Evolutionary conservation across 139 green algal genomes (phyloP).

Genomic region (Chlamydomonas urium): DNA sequence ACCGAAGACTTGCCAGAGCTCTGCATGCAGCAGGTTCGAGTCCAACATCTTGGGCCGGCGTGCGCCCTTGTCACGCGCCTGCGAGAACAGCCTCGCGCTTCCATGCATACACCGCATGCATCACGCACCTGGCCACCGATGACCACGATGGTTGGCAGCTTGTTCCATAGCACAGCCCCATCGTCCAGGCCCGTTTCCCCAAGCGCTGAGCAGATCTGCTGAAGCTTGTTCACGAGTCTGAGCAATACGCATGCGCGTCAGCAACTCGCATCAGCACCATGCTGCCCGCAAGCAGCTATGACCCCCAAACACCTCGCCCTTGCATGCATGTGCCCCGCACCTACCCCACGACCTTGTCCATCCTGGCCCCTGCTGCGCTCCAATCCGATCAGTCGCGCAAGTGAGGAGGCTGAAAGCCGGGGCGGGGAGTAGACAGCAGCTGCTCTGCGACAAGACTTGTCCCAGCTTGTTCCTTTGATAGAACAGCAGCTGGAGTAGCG

Average conservation of each 20-base stretch:
- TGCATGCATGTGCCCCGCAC: no score
- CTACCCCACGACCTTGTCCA: not conserved
- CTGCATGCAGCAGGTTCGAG: no score
- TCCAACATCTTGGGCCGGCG: no score
- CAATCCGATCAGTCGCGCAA: no score
- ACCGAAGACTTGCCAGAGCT: conserved; percentile 91
- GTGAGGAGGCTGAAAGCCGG: no score
- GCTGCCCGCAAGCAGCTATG: not conserved
- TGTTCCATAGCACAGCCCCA: conserved; percentile 66
- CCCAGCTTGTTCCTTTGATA: no score
- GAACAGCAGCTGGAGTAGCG: no score
- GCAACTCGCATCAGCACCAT: not conserved
- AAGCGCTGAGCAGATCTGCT: conserved; percentile 59
- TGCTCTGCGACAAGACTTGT: no score
- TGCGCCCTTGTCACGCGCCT: not conserved
- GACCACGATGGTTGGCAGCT: conserved; percentile 87
- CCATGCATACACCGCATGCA: not conserved
- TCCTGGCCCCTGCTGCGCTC: no score
- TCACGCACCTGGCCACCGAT: conserved; percentile 77
- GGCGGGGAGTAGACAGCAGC: no score
- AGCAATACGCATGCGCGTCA: not conserved
- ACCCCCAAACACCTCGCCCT: no score
- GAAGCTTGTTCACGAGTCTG: conserved; percentile 54
- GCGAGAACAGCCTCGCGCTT: not conserved
- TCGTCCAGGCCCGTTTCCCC: conserved; percentile 49